A percentile compares a stretch with the other conserved stretches of the same genome.
Evolutionary conservation across 129 eudicot species (phyloP).

Genomic region (Gnaphalium uliginosum): DNA sequence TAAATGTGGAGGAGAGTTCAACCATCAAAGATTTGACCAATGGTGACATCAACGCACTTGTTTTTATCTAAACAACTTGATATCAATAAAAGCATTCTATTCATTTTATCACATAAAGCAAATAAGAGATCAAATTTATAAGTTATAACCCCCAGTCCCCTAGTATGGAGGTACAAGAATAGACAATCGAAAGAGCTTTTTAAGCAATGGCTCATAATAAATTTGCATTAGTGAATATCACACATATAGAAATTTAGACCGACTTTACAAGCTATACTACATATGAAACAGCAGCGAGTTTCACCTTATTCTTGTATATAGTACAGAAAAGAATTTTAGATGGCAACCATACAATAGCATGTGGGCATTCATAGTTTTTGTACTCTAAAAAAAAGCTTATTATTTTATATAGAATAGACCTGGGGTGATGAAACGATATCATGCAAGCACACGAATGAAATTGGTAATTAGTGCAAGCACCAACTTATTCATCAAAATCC

Average conservation of each 20-base stretch:
- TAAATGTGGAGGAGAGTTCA: conserved; percentile 66
- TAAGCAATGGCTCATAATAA: conserved; percentile 59
- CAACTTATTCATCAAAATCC: conserved; percentile 85
- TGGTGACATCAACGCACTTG: conserved; percentile 65
- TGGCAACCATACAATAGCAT: conserved; percentile 9
- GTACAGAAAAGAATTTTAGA: conserved; percentile 11
- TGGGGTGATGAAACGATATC: conserved; percentile 85
- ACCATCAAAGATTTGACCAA: conserved; percentile 82
- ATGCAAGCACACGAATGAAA: conserved; percentile 78
- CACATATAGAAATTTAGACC: conserved; percentile 6
- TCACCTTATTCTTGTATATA: too few relatives aligned
- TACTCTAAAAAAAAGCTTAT: not conserved
- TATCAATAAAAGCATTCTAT: conserved; percentile 14
- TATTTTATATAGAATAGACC: conserved; percentile 43
- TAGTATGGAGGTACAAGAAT: conserved; percentile 68
- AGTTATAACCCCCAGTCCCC: conserved; percentile 54
- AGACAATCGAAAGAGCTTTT: conserved; percentile 76
- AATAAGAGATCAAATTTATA: too few relatives aligned
- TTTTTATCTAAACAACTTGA: conserved; percentile 53
- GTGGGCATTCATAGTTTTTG: too few relatives aligned
- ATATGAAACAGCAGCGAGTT: too few relatives aligned
- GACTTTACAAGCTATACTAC: not conserved
- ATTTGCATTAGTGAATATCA: conserved; percentile 45
- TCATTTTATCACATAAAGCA: conserved; percentile 2
- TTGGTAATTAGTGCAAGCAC: conserved; percentile 76